Conservation (phyloP, 2,329 filamentous ascomycete species). For the Neospermospora avenae region DNA sequence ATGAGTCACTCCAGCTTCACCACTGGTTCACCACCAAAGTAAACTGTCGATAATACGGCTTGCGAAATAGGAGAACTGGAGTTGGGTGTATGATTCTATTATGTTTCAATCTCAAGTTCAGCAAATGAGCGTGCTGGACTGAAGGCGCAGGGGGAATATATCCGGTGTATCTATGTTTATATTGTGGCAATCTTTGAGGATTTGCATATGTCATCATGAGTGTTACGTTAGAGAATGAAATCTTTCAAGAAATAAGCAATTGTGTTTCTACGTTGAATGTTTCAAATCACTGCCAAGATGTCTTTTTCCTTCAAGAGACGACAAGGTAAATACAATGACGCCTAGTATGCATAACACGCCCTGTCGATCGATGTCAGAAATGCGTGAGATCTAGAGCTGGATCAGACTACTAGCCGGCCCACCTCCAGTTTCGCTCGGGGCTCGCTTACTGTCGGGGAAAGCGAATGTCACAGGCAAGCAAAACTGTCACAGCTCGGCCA, state of each 20-base stretch:
- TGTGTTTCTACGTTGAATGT: too few species aligned
- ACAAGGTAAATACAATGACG: too few species aligned
- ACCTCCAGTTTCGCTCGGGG: too few species aligned
- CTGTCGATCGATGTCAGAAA: not conserved
- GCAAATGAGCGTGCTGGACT: conserved; percentile 5
- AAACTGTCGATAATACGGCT: not conserved
- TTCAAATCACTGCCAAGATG: too few species aligned
- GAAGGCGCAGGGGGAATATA: not conserved
- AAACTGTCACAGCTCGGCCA: too few species aligned
- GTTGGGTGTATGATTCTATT: not conserved
- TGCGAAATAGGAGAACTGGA: not conserved
- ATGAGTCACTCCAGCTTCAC: conserved; percentile 14
- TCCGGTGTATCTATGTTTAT: not conserved
- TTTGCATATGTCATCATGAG: not conserved
- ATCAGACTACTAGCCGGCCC: too few species aligned
- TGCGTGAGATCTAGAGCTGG: too few species aligned
- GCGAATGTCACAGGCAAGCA: too few species aligned
- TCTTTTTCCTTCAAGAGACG: too few species aligned
- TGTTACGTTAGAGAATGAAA: too few species aligned
- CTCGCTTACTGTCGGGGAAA: too few species aligned
- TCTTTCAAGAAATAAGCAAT: too few species aligned
- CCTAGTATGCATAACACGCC: not conserved
- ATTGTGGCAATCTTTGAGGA: not conserved
- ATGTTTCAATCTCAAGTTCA: not conserved
- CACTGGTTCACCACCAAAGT: conserved; percentile 19